A percentile compares a stretch with the other conserved stretches of the same genome.
These are phyloP conservation scores for Escovopsis sp. DNA, from an alignment of 2,329 filamentous ascomycete genomes.

Conservation along the genomic window DNA sequence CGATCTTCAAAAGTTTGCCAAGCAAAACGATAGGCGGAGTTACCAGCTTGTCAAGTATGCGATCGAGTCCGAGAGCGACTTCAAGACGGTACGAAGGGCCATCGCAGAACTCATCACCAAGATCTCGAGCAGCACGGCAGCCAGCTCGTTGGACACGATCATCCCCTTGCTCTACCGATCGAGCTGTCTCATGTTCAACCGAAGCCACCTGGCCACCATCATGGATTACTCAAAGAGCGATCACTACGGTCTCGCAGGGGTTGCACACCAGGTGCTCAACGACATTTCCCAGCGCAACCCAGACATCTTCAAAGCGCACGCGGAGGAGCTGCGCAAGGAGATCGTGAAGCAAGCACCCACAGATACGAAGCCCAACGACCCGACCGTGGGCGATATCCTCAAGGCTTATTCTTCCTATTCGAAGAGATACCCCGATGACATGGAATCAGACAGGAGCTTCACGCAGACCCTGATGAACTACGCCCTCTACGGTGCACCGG, in stretches of 20 bases:
- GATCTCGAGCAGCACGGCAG: conserved; percentile 50
- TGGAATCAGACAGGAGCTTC: conserved; percentile 70
- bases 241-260: conserved; percentile 58
- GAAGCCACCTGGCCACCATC: conserved; percentile 81
- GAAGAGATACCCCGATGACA: conserved; percentile 67
- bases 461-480: conserved; percentile 69
- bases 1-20: conserved; percentile 83
- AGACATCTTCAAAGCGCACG: conserved; percentile 81
- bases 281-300: conserved; percentile 85
- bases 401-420: conserved; percentile 91
- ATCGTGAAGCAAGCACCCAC: conserved; percentile 69
- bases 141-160: conserved; percentile 63
- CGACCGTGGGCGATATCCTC: conserved; percentile 70
- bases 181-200: conserved; percentile 78
- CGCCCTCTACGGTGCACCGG: conserved; percentile 65
- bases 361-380: conserved; percentile 50
- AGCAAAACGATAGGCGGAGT: conserved; percentile 73
- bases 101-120: conserved; percentile 82
- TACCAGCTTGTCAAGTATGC: conserved; percentile 84
- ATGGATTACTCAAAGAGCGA: conserved; percentile 78
- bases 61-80: conserved; percentile 75
- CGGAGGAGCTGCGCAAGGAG: conserved; percentile 79
- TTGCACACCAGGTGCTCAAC: conserved; percentile 78
- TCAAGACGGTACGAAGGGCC: conserved; percentile 77
- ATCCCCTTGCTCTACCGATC: conserved; percentile 71